These are phyloP conservation scores for Stellera chamaejasme DNA, from an alignment of 345 rosid species.

Conservation along the genomic window DNA sequence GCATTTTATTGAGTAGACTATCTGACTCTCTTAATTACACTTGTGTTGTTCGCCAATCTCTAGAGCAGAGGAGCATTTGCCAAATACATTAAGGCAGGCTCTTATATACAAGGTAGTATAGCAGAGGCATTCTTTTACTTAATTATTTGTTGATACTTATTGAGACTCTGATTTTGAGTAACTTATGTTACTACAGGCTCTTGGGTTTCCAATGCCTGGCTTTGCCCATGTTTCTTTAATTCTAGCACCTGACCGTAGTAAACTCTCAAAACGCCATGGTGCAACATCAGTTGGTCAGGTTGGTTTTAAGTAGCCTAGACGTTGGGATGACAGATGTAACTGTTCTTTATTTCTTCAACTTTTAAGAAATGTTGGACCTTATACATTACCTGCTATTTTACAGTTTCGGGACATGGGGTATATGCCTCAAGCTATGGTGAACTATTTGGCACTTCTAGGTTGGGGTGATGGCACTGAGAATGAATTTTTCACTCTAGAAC, in stretches of 20 bases:
- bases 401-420: constrained; percentile 96
- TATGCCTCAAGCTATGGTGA: constrained; percentile 89
- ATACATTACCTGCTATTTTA: constrained; percentile 8
- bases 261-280: constrained; percentile 89
- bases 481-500: constrained; percentile 76
- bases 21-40: background rate
- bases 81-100: constrained; percentile 89
- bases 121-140: background rate
- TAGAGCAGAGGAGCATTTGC: constrained; percentile 96
- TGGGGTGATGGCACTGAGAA: constrained; percentile 99
- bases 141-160: constrained; percentile 6
- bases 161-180: constrained; percentile 8
- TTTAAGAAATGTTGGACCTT: background rate
- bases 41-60: background rate
- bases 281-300: constrained; percentile 99
- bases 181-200: constrained; percentile 50
- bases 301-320: constrained; percentile 9
- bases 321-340: background rate
- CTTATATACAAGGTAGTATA: constrained; percentile 70
- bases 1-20: background rate
- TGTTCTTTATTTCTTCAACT: constrained; percentile 4
- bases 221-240: constrained; percentile 92
- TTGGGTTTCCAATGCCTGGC: constrained; percentile 77
- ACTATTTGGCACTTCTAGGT: constrained; percentile 87
- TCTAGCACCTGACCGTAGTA: constrained; percentile 94